Conservation (phyloP, 2,329 filamentous ascomycete species). For the Neofusicoccum umdonicola region DNA sequence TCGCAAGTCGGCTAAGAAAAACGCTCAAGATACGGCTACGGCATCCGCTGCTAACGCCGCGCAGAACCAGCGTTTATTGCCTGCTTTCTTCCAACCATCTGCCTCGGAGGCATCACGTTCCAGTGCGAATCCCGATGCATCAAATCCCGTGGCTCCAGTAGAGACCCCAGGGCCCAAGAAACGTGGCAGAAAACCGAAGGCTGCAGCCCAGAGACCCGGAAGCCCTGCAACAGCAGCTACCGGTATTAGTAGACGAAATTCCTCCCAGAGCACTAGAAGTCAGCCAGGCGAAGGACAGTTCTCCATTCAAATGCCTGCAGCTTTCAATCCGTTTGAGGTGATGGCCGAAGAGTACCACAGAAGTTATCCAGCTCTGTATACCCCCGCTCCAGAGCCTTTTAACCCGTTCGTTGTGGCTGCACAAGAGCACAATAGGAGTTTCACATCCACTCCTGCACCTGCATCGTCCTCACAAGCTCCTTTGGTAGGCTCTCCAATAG, state of each 20-base stretch:
- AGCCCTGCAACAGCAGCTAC: background rate
- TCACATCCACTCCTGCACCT: background rate
- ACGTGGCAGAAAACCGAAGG: background rate
- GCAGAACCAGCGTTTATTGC: background rate
- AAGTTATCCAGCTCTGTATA: background rate
- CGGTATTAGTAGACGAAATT: background rate
- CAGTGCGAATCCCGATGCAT: background rate
- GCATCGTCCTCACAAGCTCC: background rate
- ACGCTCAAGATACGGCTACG: background rate
- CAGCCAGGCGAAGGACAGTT: background rate
- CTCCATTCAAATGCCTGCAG: background rate
- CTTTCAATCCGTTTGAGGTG: background rate
- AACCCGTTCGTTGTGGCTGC: background rate
- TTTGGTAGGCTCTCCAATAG: background rate
- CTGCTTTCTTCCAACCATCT: background rate
- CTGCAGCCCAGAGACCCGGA: background rate
- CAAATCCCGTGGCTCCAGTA: background rate
- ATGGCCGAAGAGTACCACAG: slow-evolving; percentile 7
- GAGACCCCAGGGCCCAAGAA: background rate
- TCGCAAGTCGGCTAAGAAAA: slow-evolving; percentile 5
- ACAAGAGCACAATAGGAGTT: slow-evolving; percentile 6
- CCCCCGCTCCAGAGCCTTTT: background rate
- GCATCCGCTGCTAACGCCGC: background rate
- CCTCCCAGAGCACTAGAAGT: background rate
- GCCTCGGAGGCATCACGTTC: background rate